phyloP scores from a whole-genome alignment of 192 early-diverging fungal species.

The Backusella mclennaniae region DNA sequence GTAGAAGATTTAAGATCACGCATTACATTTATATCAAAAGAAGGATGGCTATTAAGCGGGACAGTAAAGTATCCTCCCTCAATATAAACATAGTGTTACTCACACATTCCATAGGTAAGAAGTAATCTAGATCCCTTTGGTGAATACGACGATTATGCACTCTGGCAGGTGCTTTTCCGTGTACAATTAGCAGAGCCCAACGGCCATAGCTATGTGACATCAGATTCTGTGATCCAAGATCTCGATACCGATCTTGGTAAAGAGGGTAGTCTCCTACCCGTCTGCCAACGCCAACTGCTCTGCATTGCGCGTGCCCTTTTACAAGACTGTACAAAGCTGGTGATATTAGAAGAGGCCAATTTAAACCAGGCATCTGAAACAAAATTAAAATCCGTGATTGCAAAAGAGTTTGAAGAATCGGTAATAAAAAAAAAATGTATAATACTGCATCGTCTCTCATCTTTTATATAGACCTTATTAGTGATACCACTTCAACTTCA shows the following conservation, averaged over 20 bases:
- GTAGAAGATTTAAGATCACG: constrained; percentile 69
- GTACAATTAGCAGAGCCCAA: constrained; percentile 48
- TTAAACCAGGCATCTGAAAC: constrained; percentile 78
- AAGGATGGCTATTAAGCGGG: constrained; percentile 63
- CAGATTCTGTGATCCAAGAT: constrained; percentile 8
- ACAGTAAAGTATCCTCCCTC: constrained; percentile 36
- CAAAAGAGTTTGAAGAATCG: constrained; percentile 67
- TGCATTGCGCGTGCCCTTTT: constrained; percentile 50
- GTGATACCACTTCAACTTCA: constrained; percentile 52
- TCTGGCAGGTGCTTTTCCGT: constrained; percentile 71
- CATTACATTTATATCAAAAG: constrained; percentile 78
- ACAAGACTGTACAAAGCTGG: constrained; percentile 43
- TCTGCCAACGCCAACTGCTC: constrained; percentile 43
- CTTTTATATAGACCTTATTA: constrained; percentile 36
- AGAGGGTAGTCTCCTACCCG: constrained; percentile 34
- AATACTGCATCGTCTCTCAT: not conserved
- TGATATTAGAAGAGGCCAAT: constrained; percentile 87
- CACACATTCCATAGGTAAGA: constrained; percentile 40
- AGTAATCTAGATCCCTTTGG: constrained; percentile 60
- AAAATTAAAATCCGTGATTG: constrained; percentile 79
- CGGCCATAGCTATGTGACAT: not conserved
- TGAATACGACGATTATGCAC: constrained; percentile 46
- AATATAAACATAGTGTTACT: constrained; percentile 18
- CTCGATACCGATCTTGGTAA: constrained; percentile 37
- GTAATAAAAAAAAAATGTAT: constrained; percentile 4